These are phyloP conservation scores for Cyberlindnera mississippiensis DNA, from an alignment of 805 yeast genomes.

Conservation along the genomic window DNA sequence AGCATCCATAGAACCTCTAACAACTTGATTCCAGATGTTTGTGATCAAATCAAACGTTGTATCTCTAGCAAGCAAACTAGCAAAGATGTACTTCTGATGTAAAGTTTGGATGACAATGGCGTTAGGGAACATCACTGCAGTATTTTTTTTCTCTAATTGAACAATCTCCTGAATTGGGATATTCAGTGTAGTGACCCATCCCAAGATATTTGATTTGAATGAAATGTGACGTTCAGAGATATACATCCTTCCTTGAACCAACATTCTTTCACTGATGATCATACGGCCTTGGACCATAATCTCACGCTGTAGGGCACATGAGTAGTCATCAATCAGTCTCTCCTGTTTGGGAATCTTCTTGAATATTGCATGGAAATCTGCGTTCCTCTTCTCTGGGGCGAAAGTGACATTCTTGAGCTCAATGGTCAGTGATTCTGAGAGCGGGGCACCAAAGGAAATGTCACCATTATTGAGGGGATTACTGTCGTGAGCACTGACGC, in stretches of 20 bases:
- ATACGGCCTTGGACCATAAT: conserved; percentile 78
- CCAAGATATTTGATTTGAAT: conserved; percentile 82
- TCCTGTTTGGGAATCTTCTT: conserved; percentile 65
- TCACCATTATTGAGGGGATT: conserved; percentile 7
- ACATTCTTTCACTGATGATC: conserved; percentile 57
- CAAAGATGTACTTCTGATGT: conserved; percentile 69
- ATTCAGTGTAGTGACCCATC: conserved; percentile 82
- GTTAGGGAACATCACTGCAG: conserved; percentile 89
- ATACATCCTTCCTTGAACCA: conserved; percentile 79
- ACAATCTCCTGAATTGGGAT: conserved; percentile 74
- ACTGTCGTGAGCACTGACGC: conserved; percentile 7
- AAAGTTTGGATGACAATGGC: conserved; percentile 48
- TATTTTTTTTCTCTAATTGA: conserved; percentile 71
- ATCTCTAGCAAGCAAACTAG: conserved; percentile 81
- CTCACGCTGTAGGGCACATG: conserved; percentile 87
- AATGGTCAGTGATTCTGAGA: conserved; percentile 5
- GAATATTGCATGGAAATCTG: conserved; percentile 77
- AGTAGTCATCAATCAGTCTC: conserved; percentile 74
- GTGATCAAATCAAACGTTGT: conserved; percentile 45
- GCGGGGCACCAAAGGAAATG: conserved; percentile 7
- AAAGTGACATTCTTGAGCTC: conserved; percentile 19
- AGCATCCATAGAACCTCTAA: conserved; percentile 26
- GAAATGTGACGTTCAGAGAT: conserved; percentile 74
- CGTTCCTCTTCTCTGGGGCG: conserved; percentile 60
- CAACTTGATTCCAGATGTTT: conserved; percentile 55